These are phyloP conservation scores for Blastosporella zonata DNA, from an alignment of 1,284 basidiomycete genomes.

Conservation along the genomic window DNA sequence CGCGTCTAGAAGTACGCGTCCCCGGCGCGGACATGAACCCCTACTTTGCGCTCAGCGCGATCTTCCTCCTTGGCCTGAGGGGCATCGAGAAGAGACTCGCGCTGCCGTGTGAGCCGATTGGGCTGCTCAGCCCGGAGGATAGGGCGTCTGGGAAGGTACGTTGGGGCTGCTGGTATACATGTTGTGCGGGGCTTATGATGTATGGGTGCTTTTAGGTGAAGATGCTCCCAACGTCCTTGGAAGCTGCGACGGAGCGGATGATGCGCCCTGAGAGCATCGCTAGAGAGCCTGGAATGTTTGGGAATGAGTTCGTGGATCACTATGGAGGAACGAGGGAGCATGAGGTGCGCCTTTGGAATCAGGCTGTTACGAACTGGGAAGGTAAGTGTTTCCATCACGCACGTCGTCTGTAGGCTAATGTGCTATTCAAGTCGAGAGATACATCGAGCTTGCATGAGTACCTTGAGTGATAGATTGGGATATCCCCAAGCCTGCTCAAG, in stretches of 20 bases:
- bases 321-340: constrained; percentile 90
- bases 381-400: constrained; percentile 43
- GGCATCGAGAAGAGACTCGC: constrained; percentile 79
- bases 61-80: constrained; percentile 83
- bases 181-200: constrained; percentile 2
- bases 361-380: constrained; percentile 94
- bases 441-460: constrained; percentile 70
- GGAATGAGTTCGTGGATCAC: constrained; percentile 90
- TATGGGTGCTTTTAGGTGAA: constrained; percentile 45
- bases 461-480: background rate
- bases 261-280: constrained; percentile 78
- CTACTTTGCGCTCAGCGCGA: constrained; percentile 83
- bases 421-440: constrained; percentile 67
- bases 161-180: constrained; percentile 1
- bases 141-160: constrained; percentile 53
- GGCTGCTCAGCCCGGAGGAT: constrained; percentile 54
- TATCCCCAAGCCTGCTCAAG: background rate
- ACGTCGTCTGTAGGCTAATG: constrained; percentile 1
- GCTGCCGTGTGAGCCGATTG: constrained; percentile 73
- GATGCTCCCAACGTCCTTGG: constrained; percentile 76
- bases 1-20: constrained; percentile 89
- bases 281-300: constrained; percentile 71
- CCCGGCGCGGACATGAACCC: constrained; percentile 97
- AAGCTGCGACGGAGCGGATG: constrained; percentile 78
- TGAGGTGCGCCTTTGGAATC: constrained; percentile 83